These are phyloP conservation scores for Colletotrichum aenigma DNA, from an alignment of 2,329 filamentous ascomycete genomes.

Conservation along the genomic window DNA sequence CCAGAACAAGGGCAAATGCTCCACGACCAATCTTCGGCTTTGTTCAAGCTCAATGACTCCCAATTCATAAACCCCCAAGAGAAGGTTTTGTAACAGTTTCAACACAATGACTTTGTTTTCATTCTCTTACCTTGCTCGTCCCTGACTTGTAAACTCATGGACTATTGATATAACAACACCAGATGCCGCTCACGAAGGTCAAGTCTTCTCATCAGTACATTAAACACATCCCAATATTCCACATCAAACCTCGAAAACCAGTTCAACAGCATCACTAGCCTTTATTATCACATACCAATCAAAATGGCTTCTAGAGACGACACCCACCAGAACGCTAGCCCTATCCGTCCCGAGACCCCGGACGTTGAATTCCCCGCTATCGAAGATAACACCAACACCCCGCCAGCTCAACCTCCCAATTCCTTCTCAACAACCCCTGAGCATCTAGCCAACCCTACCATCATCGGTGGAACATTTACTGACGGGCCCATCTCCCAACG, in stretches of 20 bases:
- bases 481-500: neutral
- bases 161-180: neutral
- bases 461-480: neutral
- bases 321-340: neutral
- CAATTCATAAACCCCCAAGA: too few relatives aligned
- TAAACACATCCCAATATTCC: accelerated
- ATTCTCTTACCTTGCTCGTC: accelerated
- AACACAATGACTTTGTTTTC: neutral
- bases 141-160: accelerated
- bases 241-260: accelerated
- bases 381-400: neutral
- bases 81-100: too few relatives aligned
- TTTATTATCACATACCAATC: accelerated
- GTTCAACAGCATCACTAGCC: accelerated
- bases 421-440: neutral
- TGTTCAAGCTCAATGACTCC: neutral
- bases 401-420: neutral
- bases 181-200: neutral
- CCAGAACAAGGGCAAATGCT: neutral
- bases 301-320: neutral
- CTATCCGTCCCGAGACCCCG: neutral
- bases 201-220: neutral
- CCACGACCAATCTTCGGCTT: neutral
- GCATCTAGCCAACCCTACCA: neutral
- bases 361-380: accelerated